Percentiles rank a stretch among this genome's conserved stretches.
phyloP scores from a whole-genome alignment of 2,329 filamentous ascomycete species.

The Phaeosphaeriaceae sp. region DNA sequence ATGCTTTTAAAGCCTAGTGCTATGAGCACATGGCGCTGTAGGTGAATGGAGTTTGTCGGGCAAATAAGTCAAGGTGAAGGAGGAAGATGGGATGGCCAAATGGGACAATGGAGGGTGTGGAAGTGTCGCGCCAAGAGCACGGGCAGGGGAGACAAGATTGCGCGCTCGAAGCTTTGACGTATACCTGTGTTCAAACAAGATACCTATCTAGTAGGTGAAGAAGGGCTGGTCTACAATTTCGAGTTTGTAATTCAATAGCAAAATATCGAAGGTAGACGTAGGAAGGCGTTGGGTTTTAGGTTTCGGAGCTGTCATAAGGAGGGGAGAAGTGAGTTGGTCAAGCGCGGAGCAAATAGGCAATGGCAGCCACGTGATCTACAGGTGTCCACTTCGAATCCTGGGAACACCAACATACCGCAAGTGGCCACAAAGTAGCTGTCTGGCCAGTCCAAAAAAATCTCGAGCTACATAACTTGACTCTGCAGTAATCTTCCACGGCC shows the following conservation, averaged over 20 bases:
- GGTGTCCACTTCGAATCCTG: constrained; percentile 32
- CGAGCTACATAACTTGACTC: neutral
- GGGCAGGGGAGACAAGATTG: constrained; percentile 2
- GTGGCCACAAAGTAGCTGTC: constrained; percentile 11
- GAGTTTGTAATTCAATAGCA: too few species aligned
- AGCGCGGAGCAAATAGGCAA: constrained; percentile 22
- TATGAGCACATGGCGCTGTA: constrained; percentile 16
- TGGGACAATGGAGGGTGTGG: constrained; percentile 17
- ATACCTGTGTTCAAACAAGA: neutral
- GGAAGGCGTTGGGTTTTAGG: too few species aligned
- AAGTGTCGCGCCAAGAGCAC: constrained; percentile 15
- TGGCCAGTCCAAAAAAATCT: constrained; percentile 1
- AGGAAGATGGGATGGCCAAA: neutral
- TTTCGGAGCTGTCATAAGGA: too few species aligned
- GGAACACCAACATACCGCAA: constrained; percentile 22
- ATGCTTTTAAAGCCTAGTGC: neutral
- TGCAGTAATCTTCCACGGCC: too few species aligned
- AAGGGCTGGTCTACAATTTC: too few species aligned
- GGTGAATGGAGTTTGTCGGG: neutral
- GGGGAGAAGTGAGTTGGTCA: neutral
- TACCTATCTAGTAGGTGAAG: neutral
- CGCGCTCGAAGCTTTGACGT: neutral
- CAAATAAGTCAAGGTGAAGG: neutral
- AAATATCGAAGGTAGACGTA: too few species aligned
- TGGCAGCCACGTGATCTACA: constrained; percentile 24